Evolutionary conservation across 108 stramenopile species (phyloP).

Genomic region (Halocafeteria seosinensis): DNA sequence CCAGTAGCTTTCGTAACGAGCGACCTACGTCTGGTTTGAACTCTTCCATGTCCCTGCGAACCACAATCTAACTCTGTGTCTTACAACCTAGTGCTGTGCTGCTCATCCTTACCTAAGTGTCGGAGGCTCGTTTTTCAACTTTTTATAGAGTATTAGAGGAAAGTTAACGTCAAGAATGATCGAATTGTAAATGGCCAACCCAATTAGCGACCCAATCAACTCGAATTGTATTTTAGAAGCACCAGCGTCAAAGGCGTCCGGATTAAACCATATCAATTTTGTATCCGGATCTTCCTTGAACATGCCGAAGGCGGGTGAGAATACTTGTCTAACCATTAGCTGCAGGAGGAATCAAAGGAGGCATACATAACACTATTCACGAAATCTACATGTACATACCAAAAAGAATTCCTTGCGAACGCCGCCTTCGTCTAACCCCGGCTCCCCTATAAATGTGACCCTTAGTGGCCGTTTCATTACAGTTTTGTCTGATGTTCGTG

Average conservation of each 20-base stretch:
- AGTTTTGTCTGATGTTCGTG: not conserved
- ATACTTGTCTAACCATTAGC: conserved; percentile 52
- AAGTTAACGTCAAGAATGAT: conserved; percentile 27
- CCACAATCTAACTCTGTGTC: not conserved
- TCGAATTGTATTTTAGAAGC: conserved; percentile 1
- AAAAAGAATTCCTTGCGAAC: conserved; percentile 81
- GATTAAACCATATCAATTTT: conserved; percentile 25
- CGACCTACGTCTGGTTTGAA: conserved; percentile 13
- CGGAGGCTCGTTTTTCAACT: conserved; percentile 11
- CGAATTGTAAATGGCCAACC: conserved; percentile 32
- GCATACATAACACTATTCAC: too few species aligned
- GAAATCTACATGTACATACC: too few species aligned
- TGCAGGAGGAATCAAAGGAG: too few species aligned
- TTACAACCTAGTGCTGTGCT: not conserved
- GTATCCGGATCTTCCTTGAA: conserved; percentile 15
- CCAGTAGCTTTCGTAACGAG: conserved; percentile 18
- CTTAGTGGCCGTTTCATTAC: conserved; percentile 51
- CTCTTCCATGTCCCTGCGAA: conserved; percentile 18
- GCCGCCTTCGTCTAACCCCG: conserved; percentile 79
- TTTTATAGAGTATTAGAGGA: conserved; percentile 22
- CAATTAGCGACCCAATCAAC: conserved; percentile 27
- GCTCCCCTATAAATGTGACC: conserved; percentile 68
- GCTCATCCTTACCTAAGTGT: not conserved
- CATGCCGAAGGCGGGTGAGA: conserved; percentile 23
- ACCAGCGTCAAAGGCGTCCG: conserved; percentile 9